Base-by-base conservation (phyloP, 2,329 filamentous ascomycete species). In the Chaetomium globosum region DNA sequence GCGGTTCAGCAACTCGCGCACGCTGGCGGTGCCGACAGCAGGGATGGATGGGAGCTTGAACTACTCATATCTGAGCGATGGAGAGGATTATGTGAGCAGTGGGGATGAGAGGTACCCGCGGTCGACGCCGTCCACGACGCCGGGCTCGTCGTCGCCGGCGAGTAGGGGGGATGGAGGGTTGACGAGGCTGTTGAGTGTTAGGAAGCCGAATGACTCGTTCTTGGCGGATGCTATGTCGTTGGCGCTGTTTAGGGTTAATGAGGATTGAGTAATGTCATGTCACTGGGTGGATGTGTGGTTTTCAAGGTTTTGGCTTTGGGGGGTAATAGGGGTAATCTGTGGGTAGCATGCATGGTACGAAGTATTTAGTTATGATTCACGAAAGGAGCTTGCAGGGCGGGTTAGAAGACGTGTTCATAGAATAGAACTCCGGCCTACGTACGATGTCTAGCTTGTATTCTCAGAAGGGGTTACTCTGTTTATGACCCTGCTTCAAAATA, bases 221-320 rank as follows among this genome's bases (percentile, higher is more conserved):
- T 36, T 71, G 30, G 69, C 69, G 8, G 70, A 71, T 56, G 70
- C 70, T 16, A 71, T 71, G 70, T 68, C 70, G 4, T 48, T 71
- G 65, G 70, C 70, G 0, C 19, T 71, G 57, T 71, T 71, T 51
- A 61, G 70, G 1, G 66, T 71, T 6, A 66, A 65, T 52, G 70
- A 69, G 57, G 67, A 68, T 26, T 55, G 39, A 19, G 8, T 1
- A 16, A 13, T 33, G 26, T 26, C 26, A 26, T 4, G 26, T 26
- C n/a, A n/a, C n/a, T 33, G 36, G 16, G 33, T 36, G 9, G 33
- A 6, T 16, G 21, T 1, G 12, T 2, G 16, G 26, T 12, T 26
- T 43, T 43, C 31, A 0, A 13, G 7, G 23, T 26, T 52, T 52
- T 52, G 49, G 26, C 13, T 28, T 16, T 1, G 13, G 49, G 26